Evolutionary conservation across 2,329 filamentous ascomycete species (phyloP).

Genomic region (Alternaria ventricosa): DNA sequence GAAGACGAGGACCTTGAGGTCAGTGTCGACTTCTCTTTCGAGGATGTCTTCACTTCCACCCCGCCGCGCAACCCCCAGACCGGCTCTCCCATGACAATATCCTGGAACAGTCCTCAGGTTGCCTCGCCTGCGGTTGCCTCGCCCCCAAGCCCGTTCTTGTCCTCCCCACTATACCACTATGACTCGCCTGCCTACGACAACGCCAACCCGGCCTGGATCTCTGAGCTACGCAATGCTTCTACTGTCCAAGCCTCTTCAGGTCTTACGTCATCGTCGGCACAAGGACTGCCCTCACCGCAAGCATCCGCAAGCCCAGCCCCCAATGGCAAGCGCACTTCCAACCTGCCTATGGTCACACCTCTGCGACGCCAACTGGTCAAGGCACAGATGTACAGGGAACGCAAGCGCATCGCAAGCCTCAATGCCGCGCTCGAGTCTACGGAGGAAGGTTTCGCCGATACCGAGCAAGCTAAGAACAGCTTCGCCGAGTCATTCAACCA

Average conservation of each 20-base stretch:
- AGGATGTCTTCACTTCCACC: conserved; percentile 19
- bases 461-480: conserved; percentile 3
- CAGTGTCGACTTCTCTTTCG: conserved; percentile 26
- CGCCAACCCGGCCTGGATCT: neutral
- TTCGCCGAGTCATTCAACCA: conserved; percentile 9
- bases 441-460: conserved; percentile 13
- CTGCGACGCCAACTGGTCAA: conserved; percentile 19
- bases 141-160: neutral
- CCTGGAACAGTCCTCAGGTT: conserved; percentile 9
- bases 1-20: neutral
- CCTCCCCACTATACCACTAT: neutral
- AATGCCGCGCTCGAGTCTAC: conserved; percentile 1
- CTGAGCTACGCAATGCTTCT: neutral
- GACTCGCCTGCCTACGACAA: neutral
- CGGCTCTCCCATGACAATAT: conserved; percentile 9
- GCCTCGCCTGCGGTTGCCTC: neutral
- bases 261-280: neutral
- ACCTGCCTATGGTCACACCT: conserved; percentile 9
- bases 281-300: neutral
- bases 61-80: conserved; percentile 16
- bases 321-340: neutral
- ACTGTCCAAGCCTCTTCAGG: neutral
- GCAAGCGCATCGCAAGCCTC: conserved; percentile 5
- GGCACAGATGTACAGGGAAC: conserved; percentile 7
- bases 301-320: neutral